A percentile compares a stretch with the other conserved stretches of the same genome.
These are phyloP conservation scores for Hypoxylon subgilvum DNA, from an alignment of 495 filamentous ascomycete genomes.

Conservation along the genomic window DNA sequence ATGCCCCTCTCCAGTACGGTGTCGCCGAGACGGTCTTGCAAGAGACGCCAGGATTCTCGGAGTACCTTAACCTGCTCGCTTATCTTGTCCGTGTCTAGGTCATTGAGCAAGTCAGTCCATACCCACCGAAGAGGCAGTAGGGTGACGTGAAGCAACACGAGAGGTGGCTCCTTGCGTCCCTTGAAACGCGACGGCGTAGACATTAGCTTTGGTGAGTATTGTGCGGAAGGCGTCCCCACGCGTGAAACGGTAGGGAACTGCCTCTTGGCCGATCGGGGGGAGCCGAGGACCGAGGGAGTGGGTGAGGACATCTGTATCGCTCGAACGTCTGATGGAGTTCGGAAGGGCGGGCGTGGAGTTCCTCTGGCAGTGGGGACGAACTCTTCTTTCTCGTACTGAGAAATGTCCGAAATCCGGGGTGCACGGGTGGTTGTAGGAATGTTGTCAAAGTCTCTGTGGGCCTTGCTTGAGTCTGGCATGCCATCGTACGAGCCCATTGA, in stretches of 20 bases:
- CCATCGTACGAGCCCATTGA: constrained; percentile 52
- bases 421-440: constrained; percentile 48
- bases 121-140: constrained; percentile 73
- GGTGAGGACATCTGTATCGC: constrained; percentile 81
- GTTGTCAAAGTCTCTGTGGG: constrained; percentile 27
- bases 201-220: constrained; percentile 65
- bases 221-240: constrained; percentile 52
- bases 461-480: constrained; percentile 31
- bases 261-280: constrained; percentile 54
- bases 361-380: constrained; percentile 49
- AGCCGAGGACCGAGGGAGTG: constrained; percentile 55
- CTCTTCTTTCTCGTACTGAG: constrained; percentile 49
- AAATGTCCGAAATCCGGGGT: constrained; percentile 50
- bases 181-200: constrained; percentile 59
- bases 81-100: constrained; percentile 48
- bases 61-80: constrained; percentile 63
- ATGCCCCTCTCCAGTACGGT: constrained; percentile 85
- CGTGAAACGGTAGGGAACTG: constrained; percentile 55
- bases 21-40: constrained; percentile 76
- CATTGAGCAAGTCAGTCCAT: constrained; percentile 65
- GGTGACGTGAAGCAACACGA: constrained; percentile 88
- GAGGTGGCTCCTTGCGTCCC: constrained; percentile 62
- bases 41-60: constrained; percentile 72
- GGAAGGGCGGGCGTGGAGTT: constrained; percentile 49
- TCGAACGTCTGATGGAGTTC: constrained; percentile 74